A percentile compares a stretch with the other conserved stretches of the same genome.
Conservation (phyloP, 1,284 basidiomycete genomes). For the Boletus semigastroideus region DNA sequence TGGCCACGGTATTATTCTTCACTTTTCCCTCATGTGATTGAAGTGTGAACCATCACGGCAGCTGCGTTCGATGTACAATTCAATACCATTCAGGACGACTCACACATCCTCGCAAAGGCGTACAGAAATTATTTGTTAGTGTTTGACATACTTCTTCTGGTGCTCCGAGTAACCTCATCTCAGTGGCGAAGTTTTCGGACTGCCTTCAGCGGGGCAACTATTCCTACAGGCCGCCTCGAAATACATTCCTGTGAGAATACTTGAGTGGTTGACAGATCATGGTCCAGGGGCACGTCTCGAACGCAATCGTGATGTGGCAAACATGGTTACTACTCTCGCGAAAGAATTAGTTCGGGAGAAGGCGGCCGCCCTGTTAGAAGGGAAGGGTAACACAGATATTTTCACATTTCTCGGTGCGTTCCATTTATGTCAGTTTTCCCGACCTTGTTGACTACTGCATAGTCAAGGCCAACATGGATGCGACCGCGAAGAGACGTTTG, state of each 20-base stretch:
- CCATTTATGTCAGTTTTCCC: neutral
- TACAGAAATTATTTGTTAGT: slow-evolving; percentile 37
- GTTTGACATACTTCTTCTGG: too few species aligned
- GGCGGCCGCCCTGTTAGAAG: slow-evolving; percentile 31
- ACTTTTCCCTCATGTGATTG: slow-evolving; percentile 1
- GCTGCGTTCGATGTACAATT: slow-evolving; percentile 45
- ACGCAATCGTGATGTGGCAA: slow-evolving; percentile 32
- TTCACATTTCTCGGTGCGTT: slow-evolving; percentile 41
- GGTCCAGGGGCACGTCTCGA: slow-evolving; percentile 37
- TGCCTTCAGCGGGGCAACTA: slow-evolving; percentile 10
- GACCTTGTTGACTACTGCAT: neutral
- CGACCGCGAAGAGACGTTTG: slow-evolving; percentile 42
- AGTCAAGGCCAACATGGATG: slow-evolving; percentile 54
- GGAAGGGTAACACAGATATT: slow-evolving; percentile 36
- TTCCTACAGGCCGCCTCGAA: slow-evolving; percentile 13
- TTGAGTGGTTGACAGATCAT: slow-evolving; percentile 38
- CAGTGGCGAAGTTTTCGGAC: slow-evolving; percentile 21
- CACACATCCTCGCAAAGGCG: slow-evolving; percentile 37
- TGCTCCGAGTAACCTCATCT: neutral
- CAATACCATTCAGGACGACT: slow-evolving; percentile 33
- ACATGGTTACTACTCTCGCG: slow-evolving; percentile 27
- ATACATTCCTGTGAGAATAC: slow-evolving; percentile 23
- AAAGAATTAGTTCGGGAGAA: slow-evolving; percentile 44
- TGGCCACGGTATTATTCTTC: slow-evolving; percentile 35
- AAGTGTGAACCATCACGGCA: neutral